A percentile compares a stretch with the other conserved stretches of the same genome.
phyloP scores from a whole-genome alignment of 805 yeast species.

The Wickerhamiella alocasiicola region DNA sequence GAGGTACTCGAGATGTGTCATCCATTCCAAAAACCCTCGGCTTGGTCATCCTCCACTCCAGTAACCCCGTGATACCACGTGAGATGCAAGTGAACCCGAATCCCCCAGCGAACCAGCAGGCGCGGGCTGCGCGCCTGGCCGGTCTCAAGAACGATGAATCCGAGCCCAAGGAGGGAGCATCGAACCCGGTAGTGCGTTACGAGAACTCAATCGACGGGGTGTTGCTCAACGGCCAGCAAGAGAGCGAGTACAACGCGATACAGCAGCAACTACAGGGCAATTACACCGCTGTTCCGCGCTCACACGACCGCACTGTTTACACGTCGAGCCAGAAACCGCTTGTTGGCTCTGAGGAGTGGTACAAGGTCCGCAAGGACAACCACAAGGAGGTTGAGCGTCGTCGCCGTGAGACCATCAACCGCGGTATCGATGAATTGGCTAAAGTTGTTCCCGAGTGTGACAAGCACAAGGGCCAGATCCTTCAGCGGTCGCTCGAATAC shows the following conservation, averaged over 20 bases:
- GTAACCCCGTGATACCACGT: constrained; percentile 15
- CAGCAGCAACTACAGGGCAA: constrained; percentile 8
- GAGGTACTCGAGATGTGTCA: too few relatives aligned
- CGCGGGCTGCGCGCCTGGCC: not conserved
- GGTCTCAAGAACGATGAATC: not conserved
- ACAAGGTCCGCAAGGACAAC: constrained; percentile 67
- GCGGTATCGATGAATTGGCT: constrained; percentile 31
- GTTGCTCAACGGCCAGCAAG: constrained; percentile 9
- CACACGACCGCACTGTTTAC: not conserved
- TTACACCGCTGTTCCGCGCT: constrained; percentile 3
- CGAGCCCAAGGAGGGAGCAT: not conserved
- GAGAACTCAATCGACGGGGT: constrained; percentile 6
- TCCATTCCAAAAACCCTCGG: too few relatives aligned
- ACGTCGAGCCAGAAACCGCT: constrained; percentile 34
- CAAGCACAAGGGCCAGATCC: constrained; percentile 73
- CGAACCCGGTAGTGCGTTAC: not conserved
- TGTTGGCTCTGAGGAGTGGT: constrained; percentile 79
- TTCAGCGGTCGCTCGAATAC: constrained; percentile 79
- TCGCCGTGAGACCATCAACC: constrained; percentile 28
- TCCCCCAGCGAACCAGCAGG: constrained; percentile 10
- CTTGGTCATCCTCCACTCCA: not conserved
- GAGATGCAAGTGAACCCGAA: constrained; percentile 15
- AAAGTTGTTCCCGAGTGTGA: constrained; percentile 32
- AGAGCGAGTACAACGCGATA: constrained; percentile 11
- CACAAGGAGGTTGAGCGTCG: constrained; percentile 42